Percentiles rank a stretch among this genome's conserved stretches.
phyloP scores from a whole-genome alignment of 1,284 basidiomycete genomes.

The Moniliophthora roreri region DNA sequence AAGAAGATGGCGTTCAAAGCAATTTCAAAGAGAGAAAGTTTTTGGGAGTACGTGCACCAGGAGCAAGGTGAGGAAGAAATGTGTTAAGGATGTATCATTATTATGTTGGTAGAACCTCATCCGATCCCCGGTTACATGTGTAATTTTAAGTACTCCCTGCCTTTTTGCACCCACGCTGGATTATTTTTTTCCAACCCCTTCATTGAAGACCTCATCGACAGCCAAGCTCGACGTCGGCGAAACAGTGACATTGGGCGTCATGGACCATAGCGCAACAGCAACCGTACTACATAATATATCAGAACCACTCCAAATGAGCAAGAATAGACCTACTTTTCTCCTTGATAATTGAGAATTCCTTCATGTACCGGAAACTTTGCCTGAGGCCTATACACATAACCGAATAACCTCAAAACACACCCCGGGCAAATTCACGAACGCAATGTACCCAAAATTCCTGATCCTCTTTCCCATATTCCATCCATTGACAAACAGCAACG shows the following conservation, averaged over 20 bases:
- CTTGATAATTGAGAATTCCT: conserved; percentile 71
- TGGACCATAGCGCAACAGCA: conserved; percentile 67
- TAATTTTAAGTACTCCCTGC: too few relatives aligned
- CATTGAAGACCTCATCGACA: conserved; percentile 58
- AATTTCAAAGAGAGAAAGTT: too few relatives aligned
- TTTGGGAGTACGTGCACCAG: too few relatives aligned
- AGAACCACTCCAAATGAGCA: neutral
- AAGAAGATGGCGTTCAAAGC: too few relatives aligned
- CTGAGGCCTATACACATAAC: conserved; percentile 52
- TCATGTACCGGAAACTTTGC: too few relatives aligned
- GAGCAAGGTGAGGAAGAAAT: too few relatives aligned
- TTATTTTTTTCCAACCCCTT: conserved; percentile 65
- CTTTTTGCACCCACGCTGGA: conserved; percentile 42
- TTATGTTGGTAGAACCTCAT: too few relatives aligned
- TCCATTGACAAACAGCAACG: conserved; percentile 75
- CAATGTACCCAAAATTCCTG: conserved; percentile 61
- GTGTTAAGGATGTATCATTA: too few relatives aligned
- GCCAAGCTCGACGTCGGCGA: conserved; percentile 53
- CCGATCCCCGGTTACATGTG: too few relatives aligned
- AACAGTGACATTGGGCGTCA: conserved; percentile 46
- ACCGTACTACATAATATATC: conserved; percentile 53
- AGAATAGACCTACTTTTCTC: conserved; percentile 55
- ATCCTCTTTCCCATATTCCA: conserved; percentile 83
- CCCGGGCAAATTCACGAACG: neutral
- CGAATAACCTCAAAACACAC: neutral